Conservation (phyloP, 129 eudicot species). For the Heracleum sosnowskyi region DNA sequence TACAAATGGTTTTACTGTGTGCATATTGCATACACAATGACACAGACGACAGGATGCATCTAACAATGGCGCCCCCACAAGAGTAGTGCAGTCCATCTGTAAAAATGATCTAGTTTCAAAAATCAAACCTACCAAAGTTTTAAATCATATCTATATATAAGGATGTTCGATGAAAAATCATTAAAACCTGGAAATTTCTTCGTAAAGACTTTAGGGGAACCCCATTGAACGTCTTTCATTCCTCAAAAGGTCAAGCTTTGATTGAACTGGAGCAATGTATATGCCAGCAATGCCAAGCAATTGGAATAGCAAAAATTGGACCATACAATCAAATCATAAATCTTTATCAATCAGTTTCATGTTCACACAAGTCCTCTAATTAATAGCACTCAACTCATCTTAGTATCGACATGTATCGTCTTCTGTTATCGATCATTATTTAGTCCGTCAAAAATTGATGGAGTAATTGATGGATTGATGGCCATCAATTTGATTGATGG, state of each 20-base stretch:
- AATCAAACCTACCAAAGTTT: not conserved
- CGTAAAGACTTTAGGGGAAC: not conserved
- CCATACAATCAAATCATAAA: not conserved
- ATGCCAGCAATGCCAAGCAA: not conserved
- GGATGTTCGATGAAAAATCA: not conserved
- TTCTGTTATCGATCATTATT: too few relatives aligned
- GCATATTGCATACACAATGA: too few relatives aligned
- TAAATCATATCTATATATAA: not conserved
- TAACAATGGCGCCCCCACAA: not conserved
- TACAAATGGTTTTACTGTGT: too few relatives aligned
- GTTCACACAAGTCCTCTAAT: not conserved
- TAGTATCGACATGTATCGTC: too few relatives aligned
- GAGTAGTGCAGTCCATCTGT: conserved; percentile 1
- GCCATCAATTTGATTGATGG: too few relatives aligned
- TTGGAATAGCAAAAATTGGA: not conserved
- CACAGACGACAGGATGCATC: too few relatives aligned
- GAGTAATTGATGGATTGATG: too few relatives aligned
- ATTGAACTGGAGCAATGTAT: conserved; percentile 1
- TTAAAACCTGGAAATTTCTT: not conserved
- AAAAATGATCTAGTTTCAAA: not conserved
- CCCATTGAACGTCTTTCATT: conserved; percentile 5
- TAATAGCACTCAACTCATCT: too few relatives aligned
- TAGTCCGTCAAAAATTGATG: too few relatives aligned
- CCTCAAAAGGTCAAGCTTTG: not conserved
- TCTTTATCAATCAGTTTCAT: not conserved